Evolutionary conservation across 192 early-diverging fungal genomes (phyloP).

Genomic region (Diversispora epigaea): DNA sequence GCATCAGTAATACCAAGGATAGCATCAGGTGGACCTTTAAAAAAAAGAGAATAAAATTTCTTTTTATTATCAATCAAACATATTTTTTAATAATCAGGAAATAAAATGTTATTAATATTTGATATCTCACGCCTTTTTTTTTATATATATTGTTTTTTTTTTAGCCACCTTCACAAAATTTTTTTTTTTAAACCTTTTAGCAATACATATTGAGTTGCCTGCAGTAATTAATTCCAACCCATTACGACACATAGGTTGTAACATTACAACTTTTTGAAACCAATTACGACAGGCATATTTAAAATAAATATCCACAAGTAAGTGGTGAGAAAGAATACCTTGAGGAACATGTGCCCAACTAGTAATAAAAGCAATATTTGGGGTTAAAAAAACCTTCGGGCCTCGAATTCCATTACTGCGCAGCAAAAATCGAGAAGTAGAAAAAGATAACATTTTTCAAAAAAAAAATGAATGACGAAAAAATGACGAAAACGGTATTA

Average conservation of each 20-base stretch:
- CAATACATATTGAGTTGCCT: no score
- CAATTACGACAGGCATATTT: background rate
- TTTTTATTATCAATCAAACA: background rate
- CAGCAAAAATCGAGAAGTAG: background rate
- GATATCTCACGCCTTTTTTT: no score
- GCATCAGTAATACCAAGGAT: conserved; percentile 91
- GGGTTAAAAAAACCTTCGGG: no score
- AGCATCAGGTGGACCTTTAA: conserved; percentile 70
- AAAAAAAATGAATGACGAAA: background rate
- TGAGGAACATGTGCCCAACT: conserved; percentile 27
- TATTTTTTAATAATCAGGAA: background rate
- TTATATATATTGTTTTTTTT: no score
- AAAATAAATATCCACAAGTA: background rate
- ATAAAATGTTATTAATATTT: background rate
- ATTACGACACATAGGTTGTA: no score
- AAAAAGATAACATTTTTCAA: conserved; percentile 8
- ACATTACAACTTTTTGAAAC: background rate
- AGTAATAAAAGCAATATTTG: background rate
- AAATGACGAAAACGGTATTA: background rate
- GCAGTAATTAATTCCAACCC: no score
- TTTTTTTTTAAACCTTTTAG: no score
- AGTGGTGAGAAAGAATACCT: background rate
- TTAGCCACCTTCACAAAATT: no score
- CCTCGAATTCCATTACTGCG: background rate
- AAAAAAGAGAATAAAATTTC: no score